Base-by-base conservation (phyloP, 2,329 filamentous ascomycete genomes). In the Neoarthrinium moseri region DNA sequence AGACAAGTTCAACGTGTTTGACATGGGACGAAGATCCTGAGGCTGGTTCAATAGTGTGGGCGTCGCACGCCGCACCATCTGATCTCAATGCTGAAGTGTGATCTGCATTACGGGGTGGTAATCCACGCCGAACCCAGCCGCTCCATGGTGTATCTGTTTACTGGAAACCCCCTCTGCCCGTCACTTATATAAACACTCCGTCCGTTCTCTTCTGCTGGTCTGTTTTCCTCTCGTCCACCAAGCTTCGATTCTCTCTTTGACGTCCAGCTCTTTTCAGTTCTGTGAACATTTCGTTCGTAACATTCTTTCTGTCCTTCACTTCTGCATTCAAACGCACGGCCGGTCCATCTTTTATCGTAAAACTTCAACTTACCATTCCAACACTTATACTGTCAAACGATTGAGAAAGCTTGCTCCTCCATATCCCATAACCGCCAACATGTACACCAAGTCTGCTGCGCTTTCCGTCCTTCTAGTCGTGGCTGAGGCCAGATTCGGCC, bases 401-500 rank as follows among this genome's bases (percentile, higher is more conserved):
- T 39, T 21, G 41, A 26, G 15, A 45, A 33, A 15, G 15, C 23
- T 34, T 53, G 32, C 38, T 43, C 50, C 36, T 35, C n/a, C 46
- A 15, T 35, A 36, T 18, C 45, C 50, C 34, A 42, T 51, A 38
- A 53, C 44, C 45, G 40, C 46, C 57, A 70, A 52, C 48, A 77
- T 77, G 73, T 69, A 71, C 53, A 58, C 65, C 56, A 73, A 72
- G 57, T 43, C 63, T 34, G 43, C 68, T 51, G 45, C 73, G 53
- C 54, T 74, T 49, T 58, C 70, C 35, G 59, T 63, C 57, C 58
- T 77, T 32, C 48, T 72, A 57, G 71, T 73, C 32, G 56, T 70
- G 38, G 69, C 66, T 51, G 67, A 78, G 51, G 77, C 77, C 49
- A 74, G 83, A 54, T 86, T 87, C 62, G 77, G 77, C 36, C 81